These are phyloP conservation scores for Eruca vesicaria DNA, from an alignment of 441 rosid species.

Conservation along the genomic window DNA sequence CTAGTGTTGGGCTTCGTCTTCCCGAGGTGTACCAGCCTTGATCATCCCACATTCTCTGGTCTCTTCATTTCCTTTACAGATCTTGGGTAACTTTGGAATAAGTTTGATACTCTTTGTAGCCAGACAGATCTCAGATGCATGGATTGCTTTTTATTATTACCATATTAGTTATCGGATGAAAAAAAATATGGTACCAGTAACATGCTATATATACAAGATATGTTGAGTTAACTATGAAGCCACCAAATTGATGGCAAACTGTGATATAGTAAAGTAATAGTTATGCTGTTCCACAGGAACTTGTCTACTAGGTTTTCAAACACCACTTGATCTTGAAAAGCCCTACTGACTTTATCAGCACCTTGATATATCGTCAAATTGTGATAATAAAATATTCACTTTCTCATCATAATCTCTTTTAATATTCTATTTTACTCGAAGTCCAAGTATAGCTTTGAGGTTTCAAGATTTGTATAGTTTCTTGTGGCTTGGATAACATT, in stretches of 20 bases:
- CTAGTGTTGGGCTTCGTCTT: constrained; percentile 87
- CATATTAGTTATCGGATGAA: no score
- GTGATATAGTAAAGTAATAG: background rate
- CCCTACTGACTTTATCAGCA: background rate
- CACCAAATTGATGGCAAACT: background rate
- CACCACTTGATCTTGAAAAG: background rate
- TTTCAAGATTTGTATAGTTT: no score
- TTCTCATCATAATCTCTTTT: no score
- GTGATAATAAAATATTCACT: no score
- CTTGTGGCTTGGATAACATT: no score
- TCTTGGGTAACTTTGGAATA: background rate
- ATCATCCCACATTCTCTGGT: constrained; percentile 7
- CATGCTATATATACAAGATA: background rate
- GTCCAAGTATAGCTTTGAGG: no score
- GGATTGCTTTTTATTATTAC: no score
- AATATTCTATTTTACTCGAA: no score
- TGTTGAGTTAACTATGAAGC: background rate
- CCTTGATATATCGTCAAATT: no score
- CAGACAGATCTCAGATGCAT: background rate
- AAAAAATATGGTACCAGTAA: background rate
- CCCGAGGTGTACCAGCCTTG: constrained; percentile 52
- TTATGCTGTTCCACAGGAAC: background rate
- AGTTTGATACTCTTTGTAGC: background rate
- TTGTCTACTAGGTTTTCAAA: background rate
- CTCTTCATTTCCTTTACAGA: background rate